phyloP scores from a whole-genome alignment of 2,329 filamentous ascomycete genomes.

The Colletotrichum caudatum region DNA sequence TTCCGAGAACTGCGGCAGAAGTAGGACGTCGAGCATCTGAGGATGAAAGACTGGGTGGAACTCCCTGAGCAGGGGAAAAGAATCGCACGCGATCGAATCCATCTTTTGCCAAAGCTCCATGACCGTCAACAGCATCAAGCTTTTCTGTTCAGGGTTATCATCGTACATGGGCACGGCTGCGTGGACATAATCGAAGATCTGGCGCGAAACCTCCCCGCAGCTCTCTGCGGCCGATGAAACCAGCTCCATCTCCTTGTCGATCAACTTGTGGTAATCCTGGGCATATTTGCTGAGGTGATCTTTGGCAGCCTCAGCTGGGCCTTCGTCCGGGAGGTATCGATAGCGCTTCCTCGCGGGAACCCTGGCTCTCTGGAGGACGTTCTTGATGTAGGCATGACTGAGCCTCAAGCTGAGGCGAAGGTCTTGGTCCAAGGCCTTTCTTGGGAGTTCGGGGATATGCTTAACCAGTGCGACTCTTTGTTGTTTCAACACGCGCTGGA shows the following conservation, averaged over 20 bases:
- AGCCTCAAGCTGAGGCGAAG: conserved; percentile 55
- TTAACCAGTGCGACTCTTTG: conserved; percentile 55
- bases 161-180: conserved; percentile 54
- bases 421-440: conserved; percentile 49
- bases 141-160: conserved; percentile 61
- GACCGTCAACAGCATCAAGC: conserved; percentile 63
- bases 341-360: neutral
- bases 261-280: conserved; percentile 40
- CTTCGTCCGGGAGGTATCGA: conserved; percentile 1
- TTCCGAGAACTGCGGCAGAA: conserved; percentile 59
- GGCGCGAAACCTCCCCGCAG: conserved; percentile 47
- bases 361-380: conserved; percentile 3
- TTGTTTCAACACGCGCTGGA: conserved; percentile 53
- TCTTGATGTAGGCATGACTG: conserved; percentile 52
- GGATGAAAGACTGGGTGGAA: conserved; percentile 65
- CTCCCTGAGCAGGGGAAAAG: conserved; percentile 61
- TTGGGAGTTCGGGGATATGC: conserved; percentile 56
- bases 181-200: conserved; percentile 53
- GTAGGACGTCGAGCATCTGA: conserved; percentile 65
- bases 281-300: conserved; percentile 43
- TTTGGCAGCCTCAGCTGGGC: conserved; percentile 27
- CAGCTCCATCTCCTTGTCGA: conserved; percentile 39
- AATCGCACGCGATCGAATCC: conserved; percentile 59
- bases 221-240: neutral
- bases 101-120: conserved; percentile 70